Conservation (phyloP, 2,329 filamentous ascomycete species). For the Stachybotrys chartarum region DNA sequence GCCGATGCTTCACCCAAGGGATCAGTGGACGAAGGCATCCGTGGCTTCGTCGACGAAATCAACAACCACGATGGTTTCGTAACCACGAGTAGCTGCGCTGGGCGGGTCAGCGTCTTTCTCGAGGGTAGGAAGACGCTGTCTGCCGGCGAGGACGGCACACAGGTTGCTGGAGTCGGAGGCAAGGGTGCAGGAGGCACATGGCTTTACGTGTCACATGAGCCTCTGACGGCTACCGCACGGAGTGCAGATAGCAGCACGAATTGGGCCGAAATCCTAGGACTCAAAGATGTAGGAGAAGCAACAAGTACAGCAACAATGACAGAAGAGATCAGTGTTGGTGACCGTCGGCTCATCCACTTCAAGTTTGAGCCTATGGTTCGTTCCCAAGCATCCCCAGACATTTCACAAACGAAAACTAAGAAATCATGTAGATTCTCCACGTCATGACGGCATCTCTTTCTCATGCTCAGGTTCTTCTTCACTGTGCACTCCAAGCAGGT, state of each 20-base stretch:
- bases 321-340: constrained; percentile 13
- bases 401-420: neutral
- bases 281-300: constrained; percentile 15
- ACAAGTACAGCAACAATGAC: neutral
- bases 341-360: constrained; percentile 62
- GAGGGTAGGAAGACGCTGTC: constrained; percentile 56
- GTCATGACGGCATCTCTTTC: constrained; percentile 68
- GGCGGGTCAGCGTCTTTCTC: constrained; percentile 78
- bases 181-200: constrained; percentile 81
- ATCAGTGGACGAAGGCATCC: constrained; percentile 72
- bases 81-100: constrained; percentile 90
- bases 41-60: constrained; percentile 69
- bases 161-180: constrained; percentile 60
- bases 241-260: constrained; percentile 5
- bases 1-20: constrained; percentile 85
- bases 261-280: constrained; percentile 21
- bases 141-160: constrained; percentile 9
- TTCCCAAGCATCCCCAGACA: constrained; percentile 2
- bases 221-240: constrained; percentile 33
- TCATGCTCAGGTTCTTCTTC: constrained; percentile 69
- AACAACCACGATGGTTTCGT: constrained; percentile 70
- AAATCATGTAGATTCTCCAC: constrained; percentile 69
- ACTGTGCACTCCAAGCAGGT: constrained; percentile 70
- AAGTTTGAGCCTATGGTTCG: constrained; percentile 94
- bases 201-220: constrained; percentile 83